Conservation (phyloP, 805 yeast species). For the Limtongia smithiae region DNA sequence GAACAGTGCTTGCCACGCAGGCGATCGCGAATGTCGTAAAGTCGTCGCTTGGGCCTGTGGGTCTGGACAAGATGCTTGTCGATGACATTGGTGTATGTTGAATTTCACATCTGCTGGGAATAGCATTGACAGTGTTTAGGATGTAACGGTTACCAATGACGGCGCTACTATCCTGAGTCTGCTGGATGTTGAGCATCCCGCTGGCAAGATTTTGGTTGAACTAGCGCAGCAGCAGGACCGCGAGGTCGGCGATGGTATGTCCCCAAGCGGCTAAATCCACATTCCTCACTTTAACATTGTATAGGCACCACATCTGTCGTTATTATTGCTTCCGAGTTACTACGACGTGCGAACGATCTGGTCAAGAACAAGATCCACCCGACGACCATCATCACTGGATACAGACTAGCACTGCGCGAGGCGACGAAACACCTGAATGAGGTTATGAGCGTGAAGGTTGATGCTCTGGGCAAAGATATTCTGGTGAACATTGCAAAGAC, state of each 20-base stretch:
- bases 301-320: conserved; percentile 83
- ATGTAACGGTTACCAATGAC: conserved; percentile 96
- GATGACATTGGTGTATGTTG: conserved; percentile 83
- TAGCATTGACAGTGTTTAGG: too few species aligned
- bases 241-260: conserved; percentile 91
- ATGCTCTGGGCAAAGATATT: conserved; percentile 73
- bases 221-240: conserved; percentile 98
- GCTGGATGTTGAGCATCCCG: conserved; percentile 97
- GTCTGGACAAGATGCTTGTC: conserved; percentile 95
- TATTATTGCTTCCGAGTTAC: conserved; percentile 86
- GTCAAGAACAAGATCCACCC: conserved; percentile 95
- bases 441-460: conserved; percentile 77
- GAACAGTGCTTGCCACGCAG: conserved; percentile 71
- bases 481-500: conserved; percentile 91
- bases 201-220: conserved; percentile 94
- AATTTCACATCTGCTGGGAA: too few species aligned
- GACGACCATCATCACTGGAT: conserved; percentile 95
- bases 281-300: background rate
- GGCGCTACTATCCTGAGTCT: conserved; percentile 93
- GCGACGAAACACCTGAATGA: conserved; percentile 83
- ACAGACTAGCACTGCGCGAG: conserved; percentile 87
- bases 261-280: background rate
- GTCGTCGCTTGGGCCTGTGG: conserved; percentile 96
- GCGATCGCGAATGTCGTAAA: conserved; percentile 81
- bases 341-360: conserved; percentile 88